These are phyloP conservation scores for Stereocaulon alpinum DNA, from an alignment of 495 filamentous ascomycete species.

Conservation along the genomic window DNA sequence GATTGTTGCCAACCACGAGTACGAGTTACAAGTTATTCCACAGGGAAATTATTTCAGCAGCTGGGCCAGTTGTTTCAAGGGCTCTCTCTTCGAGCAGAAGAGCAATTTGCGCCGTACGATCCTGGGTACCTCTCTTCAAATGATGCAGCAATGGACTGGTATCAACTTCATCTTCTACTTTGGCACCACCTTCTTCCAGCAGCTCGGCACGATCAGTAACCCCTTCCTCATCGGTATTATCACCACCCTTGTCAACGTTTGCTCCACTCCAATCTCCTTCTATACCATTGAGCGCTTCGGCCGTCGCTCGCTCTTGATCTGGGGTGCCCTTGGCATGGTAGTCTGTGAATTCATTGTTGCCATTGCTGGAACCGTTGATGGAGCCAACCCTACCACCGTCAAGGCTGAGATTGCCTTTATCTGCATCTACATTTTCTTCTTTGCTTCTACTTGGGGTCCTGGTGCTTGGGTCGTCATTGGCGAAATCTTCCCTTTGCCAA, in stretches of 20 bases:
- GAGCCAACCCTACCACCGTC: conserved; percentile 34
- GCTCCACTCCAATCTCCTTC: conserved; percentile 62
- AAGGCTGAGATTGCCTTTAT: conserved; percentile 58
- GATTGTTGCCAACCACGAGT: conserved; percentile 58
- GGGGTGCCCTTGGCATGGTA: conserved; percentile 61
- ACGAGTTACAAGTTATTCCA: conserved; percentile 46
- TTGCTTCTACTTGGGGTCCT: conserved; percentile 75
- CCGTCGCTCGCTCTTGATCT: conserved; percentile 56
- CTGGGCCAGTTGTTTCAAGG: conserved; percentile 53
- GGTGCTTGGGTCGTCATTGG: conserved; percentile 69
- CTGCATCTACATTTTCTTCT: conserved; percentile 78
- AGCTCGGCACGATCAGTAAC: conserved; percentile 47
- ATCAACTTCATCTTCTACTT: conserved; percentile 49
- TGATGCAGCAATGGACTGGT: conserved; percentile 58
- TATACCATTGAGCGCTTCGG: conserved; percentile 60
- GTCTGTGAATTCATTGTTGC: conserved; percentile 57
- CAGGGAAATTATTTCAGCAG: conserved; percentile 40
- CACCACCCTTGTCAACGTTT: conserved; percentile 65
- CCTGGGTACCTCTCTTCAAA: conserved; percentile 57
- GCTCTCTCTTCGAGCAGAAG: conserved; percentile 40
- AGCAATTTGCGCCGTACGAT: conserved; percentile 56
- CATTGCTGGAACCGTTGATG: conserved; percentile 48
- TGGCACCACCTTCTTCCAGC: conserved; percentile 57
- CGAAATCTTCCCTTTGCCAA: conserved; percentile 71
- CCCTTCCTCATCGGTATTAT: conserved; percentile 62